Evolutionary conservation across 441 rosid genomes (phyloP).

Genomic region (Codiaeum variegatum): DNA sequence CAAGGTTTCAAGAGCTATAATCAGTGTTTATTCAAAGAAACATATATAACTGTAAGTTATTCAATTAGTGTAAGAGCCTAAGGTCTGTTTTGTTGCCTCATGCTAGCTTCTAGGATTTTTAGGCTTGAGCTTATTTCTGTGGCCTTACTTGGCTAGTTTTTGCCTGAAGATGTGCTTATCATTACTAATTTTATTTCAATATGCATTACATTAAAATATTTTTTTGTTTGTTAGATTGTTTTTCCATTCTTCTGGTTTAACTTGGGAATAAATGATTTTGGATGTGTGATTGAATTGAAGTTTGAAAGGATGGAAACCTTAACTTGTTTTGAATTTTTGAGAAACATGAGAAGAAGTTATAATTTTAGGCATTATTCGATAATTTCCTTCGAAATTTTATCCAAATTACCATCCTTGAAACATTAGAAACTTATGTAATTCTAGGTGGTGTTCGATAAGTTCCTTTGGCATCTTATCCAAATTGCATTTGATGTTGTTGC

Average conservation of each 20-base stretch:
- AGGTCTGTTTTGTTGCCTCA: neutral
- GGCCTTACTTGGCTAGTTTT: neutral
- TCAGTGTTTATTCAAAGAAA: too few species aligned
- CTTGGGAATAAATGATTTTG: neutral
- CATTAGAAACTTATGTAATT: neutral
- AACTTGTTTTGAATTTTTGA: neutral
- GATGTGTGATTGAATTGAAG: neutral
- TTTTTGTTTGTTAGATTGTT: neutral
- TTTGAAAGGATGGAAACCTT: neutral
- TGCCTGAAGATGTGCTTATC: neutral
- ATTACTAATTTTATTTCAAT: neutral
- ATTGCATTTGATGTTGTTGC: neutral
- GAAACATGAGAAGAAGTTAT: neutral
- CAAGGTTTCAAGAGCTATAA: too few species aligned
- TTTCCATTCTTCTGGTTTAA: neutral
- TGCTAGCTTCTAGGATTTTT: neutral
- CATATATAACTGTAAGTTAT: too few species aligned
- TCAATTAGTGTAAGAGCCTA: neutral
- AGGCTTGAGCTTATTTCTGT: neutral
- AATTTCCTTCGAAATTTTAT: neutral
- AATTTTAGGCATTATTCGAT: neutral
- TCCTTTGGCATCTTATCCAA: neutral
- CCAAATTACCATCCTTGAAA: neutral
- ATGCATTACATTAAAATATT: neutral
- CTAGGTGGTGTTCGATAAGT: neutral